These are phyloP conservation scores for Acanthamoeba royreba DNA, from an alignment of 208 protist species.

Conservation along the genomic window DNA sequence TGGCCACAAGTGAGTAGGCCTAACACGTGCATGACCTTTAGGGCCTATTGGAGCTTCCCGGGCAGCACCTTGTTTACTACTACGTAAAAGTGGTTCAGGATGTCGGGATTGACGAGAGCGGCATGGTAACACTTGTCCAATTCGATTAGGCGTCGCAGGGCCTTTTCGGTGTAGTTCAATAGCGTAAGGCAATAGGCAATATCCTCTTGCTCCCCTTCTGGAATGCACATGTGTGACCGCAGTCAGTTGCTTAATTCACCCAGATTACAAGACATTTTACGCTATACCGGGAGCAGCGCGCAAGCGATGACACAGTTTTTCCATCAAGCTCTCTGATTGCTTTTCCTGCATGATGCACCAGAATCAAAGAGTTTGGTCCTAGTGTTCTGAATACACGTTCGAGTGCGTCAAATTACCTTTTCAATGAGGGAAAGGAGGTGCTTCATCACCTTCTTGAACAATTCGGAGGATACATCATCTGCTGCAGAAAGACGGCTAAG, in stretches of 20 bases:
- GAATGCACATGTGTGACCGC: no score
- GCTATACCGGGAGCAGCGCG: not conserved
- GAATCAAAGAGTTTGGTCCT: not conserved
- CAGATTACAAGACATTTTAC: not conserved
- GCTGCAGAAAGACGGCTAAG: constrained; percentile 66
- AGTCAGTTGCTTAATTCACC: not conserved
- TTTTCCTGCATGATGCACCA: constrained; percentile 50
- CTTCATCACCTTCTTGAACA: constrained; percentile 65
- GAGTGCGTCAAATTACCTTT: constrained; percentile 63
- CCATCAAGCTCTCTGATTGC: constrained; percentile 74
- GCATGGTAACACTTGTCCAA: constrained; percentile 52
- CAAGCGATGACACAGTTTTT: constrained; percentile 79
- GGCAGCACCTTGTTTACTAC: constrained; percentile 49
- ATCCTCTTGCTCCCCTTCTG: constrained; percentile 39
- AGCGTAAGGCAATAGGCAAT: constrained; percentile 75
- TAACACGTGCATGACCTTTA: no score
- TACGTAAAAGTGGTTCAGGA: constrained; percentile 5
- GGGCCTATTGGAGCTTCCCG: no score
- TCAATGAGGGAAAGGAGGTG: constrained; percentile 79
- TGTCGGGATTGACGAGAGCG: constrained; percentile 59
- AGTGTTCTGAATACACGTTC: no score
- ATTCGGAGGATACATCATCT: not conserved
- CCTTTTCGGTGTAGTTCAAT: constrained; percentile 68
- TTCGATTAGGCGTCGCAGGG: constrained; percentile 67
- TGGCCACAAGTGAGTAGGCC: not conserved